Evolutionary conservation across 2,329 filamentous ascomycete species (phyloP).

Genomic region (Pseudocercospora musae): DNA sequence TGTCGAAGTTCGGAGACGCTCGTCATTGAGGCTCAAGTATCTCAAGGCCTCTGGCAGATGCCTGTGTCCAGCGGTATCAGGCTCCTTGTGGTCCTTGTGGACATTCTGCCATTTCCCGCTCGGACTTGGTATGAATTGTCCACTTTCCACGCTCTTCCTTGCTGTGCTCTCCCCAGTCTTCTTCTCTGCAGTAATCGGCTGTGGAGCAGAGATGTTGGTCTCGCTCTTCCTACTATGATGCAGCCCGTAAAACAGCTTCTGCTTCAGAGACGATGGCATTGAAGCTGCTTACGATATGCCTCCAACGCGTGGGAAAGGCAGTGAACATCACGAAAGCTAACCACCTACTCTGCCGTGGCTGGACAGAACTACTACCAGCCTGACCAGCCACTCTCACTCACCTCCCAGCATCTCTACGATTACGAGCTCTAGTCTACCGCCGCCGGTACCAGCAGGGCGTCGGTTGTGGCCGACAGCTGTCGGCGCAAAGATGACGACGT

Average conservation of each 20-base stretch:
- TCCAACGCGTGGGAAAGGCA: not conserved
- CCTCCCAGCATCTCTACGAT: not conserved
- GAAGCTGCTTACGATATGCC: not conserved
- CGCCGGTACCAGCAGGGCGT: not conserved
- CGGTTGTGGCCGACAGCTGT: not conserved
- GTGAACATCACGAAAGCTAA: not conserved
- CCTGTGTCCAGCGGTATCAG: not conserved
- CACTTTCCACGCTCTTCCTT: not conserved
- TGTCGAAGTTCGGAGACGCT: conserved; percentile 1
- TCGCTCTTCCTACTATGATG: conserved; percentile 6
- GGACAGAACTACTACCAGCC: not conserved
- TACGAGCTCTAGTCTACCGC: not conserved
- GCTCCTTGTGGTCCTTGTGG: not conserved
- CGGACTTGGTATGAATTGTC: not conserved
- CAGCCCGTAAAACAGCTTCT: conserved; percentile 16
- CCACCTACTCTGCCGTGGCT: not conserved
- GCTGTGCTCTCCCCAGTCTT: not conserved
- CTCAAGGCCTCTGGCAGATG: not conserved
- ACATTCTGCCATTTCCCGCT: conserved; percentile 1
- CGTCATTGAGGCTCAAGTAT: not conserved
- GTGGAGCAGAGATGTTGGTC: conserved; percentile 1
- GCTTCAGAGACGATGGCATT: conserved; percentile 13
- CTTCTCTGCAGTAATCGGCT: not conserved
- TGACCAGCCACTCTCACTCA: not conserved
- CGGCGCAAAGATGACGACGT: conserved; percentile 6